Conservation (phyloP, 2,329 filamentous ascomycete genomes). For the Fusarium nanum region DNA sequence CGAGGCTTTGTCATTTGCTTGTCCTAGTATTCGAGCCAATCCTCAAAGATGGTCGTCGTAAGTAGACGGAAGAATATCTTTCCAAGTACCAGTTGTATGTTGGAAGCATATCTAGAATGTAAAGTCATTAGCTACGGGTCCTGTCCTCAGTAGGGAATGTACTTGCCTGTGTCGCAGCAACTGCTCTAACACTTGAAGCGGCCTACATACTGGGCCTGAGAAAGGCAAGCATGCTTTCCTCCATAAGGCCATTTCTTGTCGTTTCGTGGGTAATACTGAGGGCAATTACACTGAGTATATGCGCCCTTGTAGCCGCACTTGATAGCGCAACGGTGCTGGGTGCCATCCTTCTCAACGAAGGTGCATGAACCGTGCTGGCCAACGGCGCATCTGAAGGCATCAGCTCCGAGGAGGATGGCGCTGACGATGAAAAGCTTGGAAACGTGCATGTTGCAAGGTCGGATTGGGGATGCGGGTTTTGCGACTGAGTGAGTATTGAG, state of each 20-base stretch:
- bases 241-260: neutral
- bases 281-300: neutral
- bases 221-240: neutral
- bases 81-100: too few relatives aligned
- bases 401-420: neutral
- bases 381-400: neutral
- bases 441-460: neutral
- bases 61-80: rapidly evolving
- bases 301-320: neutral
- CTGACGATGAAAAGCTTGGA: neutral
- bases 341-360: neutral
- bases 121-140: neutral
- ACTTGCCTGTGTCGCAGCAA: neutral
- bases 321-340: neutral
- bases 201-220: neutral
- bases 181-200: neutral
- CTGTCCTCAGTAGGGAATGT: neutral
- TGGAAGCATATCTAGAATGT: neutral
- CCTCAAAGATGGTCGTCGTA: too few relatives aligned
- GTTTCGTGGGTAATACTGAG: neutral
- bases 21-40: neutral
- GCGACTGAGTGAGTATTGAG: neutral
- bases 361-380: slow-evolving; percentile 1
- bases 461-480: neutral
- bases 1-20: rapidly evolving